These are phyloP conservation scores for Ceratobasidium sp. DNA, from an alignment of 1,284 basidiomycete species.

Conservation along the genomic window DNA sequence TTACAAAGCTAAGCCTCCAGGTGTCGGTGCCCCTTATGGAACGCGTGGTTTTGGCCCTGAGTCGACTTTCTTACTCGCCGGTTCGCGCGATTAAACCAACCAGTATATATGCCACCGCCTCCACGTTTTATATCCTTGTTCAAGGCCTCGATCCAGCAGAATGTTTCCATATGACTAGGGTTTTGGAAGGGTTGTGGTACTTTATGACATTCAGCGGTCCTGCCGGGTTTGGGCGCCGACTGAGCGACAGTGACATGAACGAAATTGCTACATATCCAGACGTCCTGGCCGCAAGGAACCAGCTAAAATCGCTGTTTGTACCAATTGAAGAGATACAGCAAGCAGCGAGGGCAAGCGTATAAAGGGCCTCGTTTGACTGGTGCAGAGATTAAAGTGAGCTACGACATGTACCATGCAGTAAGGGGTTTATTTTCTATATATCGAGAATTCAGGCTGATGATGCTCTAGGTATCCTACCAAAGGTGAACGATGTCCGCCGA, in stretches of 20 bases:
- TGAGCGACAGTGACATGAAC: constrained; percentile 34
- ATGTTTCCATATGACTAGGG: constrained; percentile 16
- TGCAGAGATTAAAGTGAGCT: too few species aligned
- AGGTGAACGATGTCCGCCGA: too few species aligned
- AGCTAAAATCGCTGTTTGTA: constrained; percentile 10
- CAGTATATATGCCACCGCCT: constrained; percentile 55
- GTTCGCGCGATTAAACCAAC: constrained; percentile 54
- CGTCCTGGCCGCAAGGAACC: constrained; percentile 13
- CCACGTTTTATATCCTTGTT: constrained; percentile 54
- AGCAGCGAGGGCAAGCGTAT: constrained; percentile 24
- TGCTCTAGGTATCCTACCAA: too few species aligned
- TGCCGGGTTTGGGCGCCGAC: constrained; percentile 26
- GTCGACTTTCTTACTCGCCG: constrained; percentile 43
- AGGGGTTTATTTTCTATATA: too few species aligned
- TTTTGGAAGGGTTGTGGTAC: constrained; percentile 40
- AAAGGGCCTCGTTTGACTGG: not conserved
- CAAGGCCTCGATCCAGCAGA: not conserved
- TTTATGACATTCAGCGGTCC: constrained; percentile 43
- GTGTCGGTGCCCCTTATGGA: constrained; percentile 55
- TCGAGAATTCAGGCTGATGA: too few species aligned
- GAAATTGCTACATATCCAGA: constrained; percentile 30
- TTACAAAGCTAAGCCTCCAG: constrained; percentile 58
- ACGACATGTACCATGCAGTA: too few species aligned
- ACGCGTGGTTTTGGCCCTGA: constrained; percentile 56
- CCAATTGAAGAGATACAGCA: constrained; percentile 36